Conservation (phyloP, 331 rosid species). For the Quercus tomentella region DNA sequence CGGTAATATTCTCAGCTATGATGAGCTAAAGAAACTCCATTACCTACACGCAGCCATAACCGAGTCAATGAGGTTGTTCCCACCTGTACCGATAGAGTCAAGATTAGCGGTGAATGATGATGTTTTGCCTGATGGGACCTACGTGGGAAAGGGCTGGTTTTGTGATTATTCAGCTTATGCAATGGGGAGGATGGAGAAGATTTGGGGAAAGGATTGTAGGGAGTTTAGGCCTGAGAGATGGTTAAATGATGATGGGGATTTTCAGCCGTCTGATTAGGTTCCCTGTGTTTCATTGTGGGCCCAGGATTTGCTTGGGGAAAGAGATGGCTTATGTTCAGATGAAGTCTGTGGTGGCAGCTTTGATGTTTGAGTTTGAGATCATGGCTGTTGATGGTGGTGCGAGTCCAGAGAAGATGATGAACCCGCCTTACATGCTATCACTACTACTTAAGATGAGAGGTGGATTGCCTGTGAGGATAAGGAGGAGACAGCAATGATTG, state of each 20-base stretch:
- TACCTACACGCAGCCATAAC: conserved; percentile 23
- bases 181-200: conserved; percentile 24
- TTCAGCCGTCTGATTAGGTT: not conserved
- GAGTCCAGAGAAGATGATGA: conserved; percentile 14
- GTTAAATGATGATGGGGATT: conserved; percentile 6
- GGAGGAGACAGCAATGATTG: not conserved
- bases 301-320: conserved; percentile 24
- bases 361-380: conserved; percentile 14
- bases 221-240: conserved; percentile 26
- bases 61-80: conserved; percentile 25
- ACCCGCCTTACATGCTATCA: conserved; percentile 18
- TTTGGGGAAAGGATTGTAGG: conserved; percentile 21
- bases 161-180: conserved; percentile 23
- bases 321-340: conserved; percentile 27
- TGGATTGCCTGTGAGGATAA: conserved; percentile 5
- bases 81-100: conserved; percentile 24
- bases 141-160: conserved; percentile 14
- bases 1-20: not conserved
- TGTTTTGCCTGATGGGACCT: conserved; percentile 23
- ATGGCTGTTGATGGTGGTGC: conserved; percentile 16
- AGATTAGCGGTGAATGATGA: conserved; percentile 22
- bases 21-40: conserved; percentile 13
- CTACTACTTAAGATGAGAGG: conserved; percentile 20
- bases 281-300: conserved; percentile 22
- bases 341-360: conserved; percentile 19